Evolutionary conservation across 192 early-diverging fungal species (phyloP).

Genomic region (Thamnidium elegans): DNA sequence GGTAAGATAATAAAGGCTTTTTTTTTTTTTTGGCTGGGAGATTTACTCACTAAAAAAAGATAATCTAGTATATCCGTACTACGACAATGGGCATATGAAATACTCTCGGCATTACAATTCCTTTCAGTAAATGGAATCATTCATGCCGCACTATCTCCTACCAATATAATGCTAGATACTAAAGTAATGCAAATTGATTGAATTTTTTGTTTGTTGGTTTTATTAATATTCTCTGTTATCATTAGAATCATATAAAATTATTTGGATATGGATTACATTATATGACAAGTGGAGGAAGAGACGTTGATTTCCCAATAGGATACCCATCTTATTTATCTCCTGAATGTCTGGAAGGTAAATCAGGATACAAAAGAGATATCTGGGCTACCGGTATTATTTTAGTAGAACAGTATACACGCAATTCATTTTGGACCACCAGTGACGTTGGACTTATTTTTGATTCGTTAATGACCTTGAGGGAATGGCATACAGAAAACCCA

Average conservation of each 20-base stretch:
- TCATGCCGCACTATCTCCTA: constrained; percentile 42
- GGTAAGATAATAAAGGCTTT: neutral
- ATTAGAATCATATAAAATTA: constrained; percentile 45
- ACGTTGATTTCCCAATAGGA: constrained; percentile 63
- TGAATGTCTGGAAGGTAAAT: constrained; percentile 17
- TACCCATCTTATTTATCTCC: constrained; percentile 46
- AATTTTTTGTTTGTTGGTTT: neutral
- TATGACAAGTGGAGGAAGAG: constrained; percentile 52
- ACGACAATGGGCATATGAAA: constrained; percentile 50
- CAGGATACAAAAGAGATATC: constrained; percentile 39
- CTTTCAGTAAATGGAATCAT: constrained; percentile 46
- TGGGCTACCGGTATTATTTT: constrained; percentile 60
- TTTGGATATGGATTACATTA: constrained; percentile 55
- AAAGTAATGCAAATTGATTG: constrained; percentile 30
- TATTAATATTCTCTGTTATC: neutral
- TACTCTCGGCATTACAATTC: constrained; percentile 48
- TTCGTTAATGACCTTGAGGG: constrained; percentile 39
- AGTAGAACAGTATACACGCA: constrained; percentile 45
- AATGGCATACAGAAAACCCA: constrained; percentile 25
- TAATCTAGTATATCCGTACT: constrained; percentile 23
- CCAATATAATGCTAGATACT: constrained; percentile 49
- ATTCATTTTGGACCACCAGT: constrained; percentile 52
- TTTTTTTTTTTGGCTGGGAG: neutral
- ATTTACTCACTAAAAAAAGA: no score
- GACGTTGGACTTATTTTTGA: constrained; percentile 49